These are phyloP conservation scores for Globisporangium parvum DNA, from an alignment of 352 stramenopile species.

Conservation along the genomic window DNA sequence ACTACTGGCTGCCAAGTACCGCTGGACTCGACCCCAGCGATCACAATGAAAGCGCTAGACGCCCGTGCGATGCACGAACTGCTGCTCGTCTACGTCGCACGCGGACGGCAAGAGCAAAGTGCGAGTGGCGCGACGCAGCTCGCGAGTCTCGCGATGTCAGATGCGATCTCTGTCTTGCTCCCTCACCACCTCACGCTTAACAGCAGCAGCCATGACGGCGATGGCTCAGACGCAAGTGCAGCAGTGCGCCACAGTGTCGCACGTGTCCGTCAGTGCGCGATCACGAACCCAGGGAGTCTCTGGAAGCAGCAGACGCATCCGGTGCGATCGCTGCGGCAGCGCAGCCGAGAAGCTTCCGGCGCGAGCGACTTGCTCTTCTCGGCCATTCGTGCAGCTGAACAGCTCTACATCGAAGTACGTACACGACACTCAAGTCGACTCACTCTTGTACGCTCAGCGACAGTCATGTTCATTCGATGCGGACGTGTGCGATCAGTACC, in stretches of 20 bases:
- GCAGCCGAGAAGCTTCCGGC: not conserved
- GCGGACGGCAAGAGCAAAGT: constrained; percentile 7
- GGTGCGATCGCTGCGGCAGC: not conserved
- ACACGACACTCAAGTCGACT: not conserved
- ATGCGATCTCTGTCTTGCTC: constrained; percentile 24
- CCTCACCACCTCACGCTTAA: constrained; percentile 2
- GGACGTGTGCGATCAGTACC: constrained; percentile 9
- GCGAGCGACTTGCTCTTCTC: not conserved
- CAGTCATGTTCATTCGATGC: not conserved
- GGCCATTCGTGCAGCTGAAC: constrained; percentile 4
- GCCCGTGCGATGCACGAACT: constrained; percentile 26
- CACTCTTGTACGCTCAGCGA: not conserved
- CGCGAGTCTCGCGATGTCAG: constrained; percentile 25
- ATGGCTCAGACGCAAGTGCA: too few species aligned
- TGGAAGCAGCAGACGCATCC: constrained; percentile 7
- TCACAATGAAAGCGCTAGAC: constrained; percentile 21
- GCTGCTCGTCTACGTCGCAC: constrained; percentile 26
- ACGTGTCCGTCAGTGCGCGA: constrained; percentile 15
- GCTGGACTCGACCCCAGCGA: not conserved
- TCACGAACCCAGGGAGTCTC: constrained; percentile 23
- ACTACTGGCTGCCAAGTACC: not conserved
- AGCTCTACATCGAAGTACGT: constrained; percentile 14
- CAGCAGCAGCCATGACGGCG: not conserved
- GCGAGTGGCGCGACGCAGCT: constrained; percentile 4
- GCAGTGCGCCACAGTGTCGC: too few species aligned